A percentile compares a stretch with the other conserved stretches of the same genome.
These are phyloP conservation scores for Blastomyces emzantsi DNA, from an alignment of 2,329 filamentous ascomycete genomes.

Conservation along the genomic window DNA sequence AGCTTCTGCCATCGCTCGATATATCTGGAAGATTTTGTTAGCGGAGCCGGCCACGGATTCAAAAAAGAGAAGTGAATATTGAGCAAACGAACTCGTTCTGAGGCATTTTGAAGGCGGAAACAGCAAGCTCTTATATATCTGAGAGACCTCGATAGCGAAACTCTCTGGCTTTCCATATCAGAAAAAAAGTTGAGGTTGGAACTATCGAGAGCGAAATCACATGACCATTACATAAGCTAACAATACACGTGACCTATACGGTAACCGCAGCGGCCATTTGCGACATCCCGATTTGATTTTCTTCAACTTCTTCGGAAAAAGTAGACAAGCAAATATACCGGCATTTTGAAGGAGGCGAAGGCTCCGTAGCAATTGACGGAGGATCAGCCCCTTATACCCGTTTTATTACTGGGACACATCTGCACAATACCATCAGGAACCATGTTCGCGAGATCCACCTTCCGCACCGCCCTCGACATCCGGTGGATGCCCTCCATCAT, in stretches of 20 bases:
- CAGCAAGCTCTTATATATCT: slow-evolving; percentile 1
- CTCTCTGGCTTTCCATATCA: not conserved
- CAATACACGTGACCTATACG: slow-evolving; percentile 25
- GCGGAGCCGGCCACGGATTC: slow-evolving; percentile 8
- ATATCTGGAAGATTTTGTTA: slow-evolving; percentile 35
- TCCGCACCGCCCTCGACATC: slow-evolving; percentile 22
- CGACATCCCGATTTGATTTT: slow-evolving; percentile 26
- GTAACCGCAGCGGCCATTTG: slow-evolving; percentile 22
- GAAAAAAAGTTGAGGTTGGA: slow-evolving; percentile 12
- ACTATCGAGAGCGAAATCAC: slow-evolving; percentile 6
- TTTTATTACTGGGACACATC: not conserved
- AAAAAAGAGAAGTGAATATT: slow-evolving; percentile 10
- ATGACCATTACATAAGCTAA: not conserved
- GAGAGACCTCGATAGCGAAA: not conserved
- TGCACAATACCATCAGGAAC: slow-evolving; percentile 6
- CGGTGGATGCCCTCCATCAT: slow-evolving; percentile 15
- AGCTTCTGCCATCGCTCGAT: slow-evolving; percentile 70
- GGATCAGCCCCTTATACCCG: not conserved
- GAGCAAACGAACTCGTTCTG: slow-evolving; percentile 37
- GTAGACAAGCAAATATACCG: slow-evolving; percentile 5
- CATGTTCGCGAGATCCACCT: slow-evolving; percentile 33
- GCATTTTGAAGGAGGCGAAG: not conserved
- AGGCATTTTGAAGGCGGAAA: slow-evolving; percentile 22
- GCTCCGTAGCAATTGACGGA: slow-evolving; percentile 5
- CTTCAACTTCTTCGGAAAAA: slow-evolving; percentile 20